Evolutionary conservation across 176 grass and related monocot species (phyloP).

Genomic region (Puya raimondii): DNA sequence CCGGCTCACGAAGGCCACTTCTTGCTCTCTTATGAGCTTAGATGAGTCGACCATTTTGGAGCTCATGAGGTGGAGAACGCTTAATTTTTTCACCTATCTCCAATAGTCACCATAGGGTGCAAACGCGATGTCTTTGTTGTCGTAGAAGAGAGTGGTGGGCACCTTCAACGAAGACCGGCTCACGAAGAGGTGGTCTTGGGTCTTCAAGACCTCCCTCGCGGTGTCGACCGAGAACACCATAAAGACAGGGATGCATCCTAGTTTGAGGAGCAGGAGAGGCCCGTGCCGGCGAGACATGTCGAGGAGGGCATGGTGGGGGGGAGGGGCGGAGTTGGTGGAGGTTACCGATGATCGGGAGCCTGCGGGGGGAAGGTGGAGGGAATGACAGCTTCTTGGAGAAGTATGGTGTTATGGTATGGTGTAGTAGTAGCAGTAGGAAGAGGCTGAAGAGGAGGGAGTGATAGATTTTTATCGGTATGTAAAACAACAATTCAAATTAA

Average conservation of each 20-base stretch:
- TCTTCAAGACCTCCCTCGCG: neutral
- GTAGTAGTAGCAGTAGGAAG: no score
- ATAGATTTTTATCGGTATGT: no score
- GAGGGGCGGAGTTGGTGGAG: conserved; percentile 3
- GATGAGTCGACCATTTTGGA: neutral
- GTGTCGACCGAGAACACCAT: conserved; percentile 2
- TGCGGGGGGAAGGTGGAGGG: neutral
- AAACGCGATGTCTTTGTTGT: neutral
- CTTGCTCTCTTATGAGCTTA: neutral
- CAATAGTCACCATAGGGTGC: conserved; percentile 2
- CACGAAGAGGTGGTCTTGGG: neutral
- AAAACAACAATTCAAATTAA: no score
- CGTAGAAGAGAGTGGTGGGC: neutral
- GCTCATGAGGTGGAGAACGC: conserved; percentile 4
- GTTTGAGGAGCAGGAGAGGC: conserved; percentile 1
- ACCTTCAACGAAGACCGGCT: neutral
- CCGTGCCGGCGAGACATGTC: neutral
- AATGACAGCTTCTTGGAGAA: no score
- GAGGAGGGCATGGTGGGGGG: neutral
- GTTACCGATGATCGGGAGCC: conserved; percentile 6
- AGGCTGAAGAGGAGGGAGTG: no score
- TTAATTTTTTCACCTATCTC: neutral
- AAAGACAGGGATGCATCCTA: neutral
- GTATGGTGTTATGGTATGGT: no score
- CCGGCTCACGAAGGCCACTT: no score